A percentile compares a stretch with the other conserved stretches of the same genome.
phyloP scores from a whole-genome alignment of 768 basidiomycete genomes.

The Panaeolus papilionaceus region DNA sequence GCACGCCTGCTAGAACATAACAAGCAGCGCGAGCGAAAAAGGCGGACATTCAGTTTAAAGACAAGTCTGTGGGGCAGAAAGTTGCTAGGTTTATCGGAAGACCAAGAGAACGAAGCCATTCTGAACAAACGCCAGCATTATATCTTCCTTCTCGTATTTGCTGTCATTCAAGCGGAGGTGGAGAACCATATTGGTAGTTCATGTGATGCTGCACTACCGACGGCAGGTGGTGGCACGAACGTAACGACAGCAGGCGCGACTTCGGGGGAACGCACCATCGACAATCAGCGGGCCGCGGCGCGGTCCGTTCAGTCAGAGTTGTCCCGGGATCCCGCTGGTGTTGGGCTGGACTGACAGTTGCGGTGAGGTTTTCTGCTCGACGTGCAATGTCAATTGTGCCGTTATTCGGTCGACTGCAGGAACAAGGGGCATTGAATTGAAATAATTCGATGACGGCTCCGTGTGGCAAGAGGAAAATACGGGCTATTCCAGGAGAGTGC shows the following conservation, averaged over 20 bases:
- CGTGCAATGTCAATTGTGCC: no score
- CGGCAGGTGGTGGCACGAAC: neutral
- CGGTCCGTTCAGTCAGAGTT: neutral
- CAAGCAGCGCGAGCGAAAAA: conserved; percentile 13
- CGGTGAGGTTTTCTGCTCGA: no score
- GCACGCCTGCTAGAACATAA: conserved; percentile 30
- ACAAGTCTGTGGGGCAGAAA: neutral
- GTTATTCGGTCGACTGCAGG: neutral
- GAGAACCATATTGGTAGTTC: neutral
- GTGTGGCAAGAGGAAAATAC: neutral
- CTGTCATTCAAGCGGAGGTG: neutral
- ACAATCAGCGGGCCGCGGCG: neutral
- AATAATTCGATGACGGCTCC: neutral
- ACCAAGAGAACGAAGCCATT: neutral
- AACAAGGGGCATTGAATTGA: neutral
- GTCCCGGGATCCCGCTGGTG: no score
- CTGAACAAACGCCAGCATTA: neutral
- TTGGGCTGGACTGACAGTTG: no score
- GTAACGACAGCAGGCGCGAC: conserved; percentile 7
- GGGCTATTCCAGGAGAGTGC: neutral
- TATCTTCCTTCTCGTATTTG: neutral
- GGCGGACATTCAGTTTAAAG: neutral
- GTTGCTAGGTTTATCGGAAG: neutral
- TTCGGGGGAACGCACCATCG: conserved; percentile 2
- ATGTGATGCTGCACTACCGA: conserved; percentile 8